Evolutionary conservation across 2,329 filamentous ascomycete genomes (phyloP), one percentile per base, ranked within the genome.

Genomic region (Periconia sp.): DNA sequence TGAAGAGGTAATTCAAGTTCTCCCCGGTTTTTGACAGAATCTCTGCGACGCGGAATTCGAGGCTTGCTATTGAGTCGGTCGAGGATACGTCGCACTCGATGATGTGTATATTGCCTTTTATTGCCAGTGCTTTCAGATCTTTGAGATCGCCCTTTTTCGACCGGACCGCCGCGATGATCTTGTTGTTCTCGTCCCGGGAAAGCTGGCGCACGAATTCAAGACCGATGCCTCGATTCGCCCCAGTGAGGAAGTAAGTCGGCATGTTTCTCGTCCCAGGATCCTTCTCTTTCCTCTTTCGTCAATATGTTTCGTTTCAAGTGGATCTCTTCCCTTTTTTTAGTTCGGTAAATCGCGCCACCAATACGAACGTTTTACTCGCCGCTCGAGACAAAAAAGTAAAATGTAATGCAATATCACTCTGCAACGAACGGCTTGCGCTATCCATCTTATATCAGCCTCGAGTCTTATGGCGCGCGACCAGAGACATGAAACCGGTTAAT

Each of bases 1-100:
- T 71, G 55, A 75, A 63, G 5, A 75, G 44, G 40, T 59, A 72
- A 32, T 74, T 68, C 39, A 78, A 69, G 38, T 73, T 72, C 8
- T 55, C 59, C 4, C 56, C 54, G 4, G 70, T 68, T 7, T 63
- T 55, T 10, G 57, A 62, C 0, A 62, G 48, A 36, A 69, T 67
- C 24, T 63, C 52, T 5, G 54, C 54, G 17, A 65, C 65, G 40
- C 73, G 70, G 29, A 60, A 58, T 18, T 58, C 56, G 33, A 75
- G 66, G 22, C 59, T 65, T 5, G 57, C 45, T 5, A 68, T 58
- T 3, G 67, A 69, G 19, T 64, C 61, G 0, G 48, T 44, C 7
- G 51, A 57, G 1, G 55, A 55, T 29, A 70, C 69, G 55, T 75
- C 71, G 54, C 72, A 70, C 56, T 70, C 61, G 40, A 74, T 66